These are phyloP conservation scores for Tarenaya hassleriana DNA, from an alignment of 345 rosid species.

Conservation along the genomic window DNA sequence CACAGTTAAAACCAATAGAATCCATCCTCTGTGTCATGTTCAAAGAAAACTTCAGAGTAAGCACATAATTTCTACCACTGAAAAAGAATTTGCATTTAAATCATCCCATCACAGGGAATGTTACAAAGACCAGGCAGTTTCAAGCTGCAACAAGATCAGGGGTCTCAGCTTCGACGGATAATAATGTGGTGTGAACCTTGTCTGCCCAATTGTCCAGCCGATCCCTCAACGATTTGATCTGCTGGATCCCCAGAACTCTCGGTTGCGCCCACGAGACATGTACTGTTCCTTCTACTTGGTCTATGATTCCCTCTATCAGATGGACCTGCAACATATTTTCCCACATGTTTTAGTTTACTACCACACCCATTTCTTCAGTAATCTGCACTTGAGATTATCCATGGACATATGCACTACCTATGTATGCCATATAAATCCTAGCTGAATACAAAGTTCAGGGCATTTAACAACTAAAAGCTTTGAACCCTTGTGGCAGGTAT, in stretches of 20 bases:
- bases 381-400: slow-evolving; percentile 11
- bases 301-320: slow-evolving; percentile 91
- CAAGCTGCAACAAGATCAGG: slow-evolving; percentile 72
- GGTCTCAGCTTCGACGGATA: slow-evolving; percentile 95
- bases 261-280: slow-evolving; percentile 99
- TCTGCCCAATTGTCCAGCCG: slow-evolving; percentile 78
- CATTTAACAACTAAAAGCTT: no score
- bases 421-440: no score
- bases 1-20: no score
- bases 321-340: slow-evolving; percentile 53
- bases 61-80: slow-evolving; percentile 17
- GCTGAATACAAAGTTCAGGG: no score
- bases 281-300: slow-evolving; percentile 92
- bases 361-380: slow-evolving; percentile 5
- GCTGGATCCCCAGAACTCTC: slow-evolving; percentile 89
- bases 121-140: slow-evolving; percentile 11
- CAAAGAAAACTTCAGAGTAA: neutral
- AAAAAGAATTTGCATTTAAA: slow-evolving; percentile 7
- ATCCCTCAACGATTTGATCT: slow-evolving; percentile 80
- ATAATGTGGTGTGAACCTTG: slow-evolving; percentile 72
- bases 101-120: slow-evolving; percentile 16
- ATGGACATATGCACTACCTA: neutral
- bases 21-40: neutral
- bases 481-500: no score
- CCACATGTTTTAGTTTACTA: no score